A percentile compares a stretch with the other conserved stretches of the same genome.
These are phyloP conservation scores for Cryphonectria nitschkei DNA, from an alignment of 2,329 filamentous ascomycete genomes.

Conservation along the genomic window DNA sequence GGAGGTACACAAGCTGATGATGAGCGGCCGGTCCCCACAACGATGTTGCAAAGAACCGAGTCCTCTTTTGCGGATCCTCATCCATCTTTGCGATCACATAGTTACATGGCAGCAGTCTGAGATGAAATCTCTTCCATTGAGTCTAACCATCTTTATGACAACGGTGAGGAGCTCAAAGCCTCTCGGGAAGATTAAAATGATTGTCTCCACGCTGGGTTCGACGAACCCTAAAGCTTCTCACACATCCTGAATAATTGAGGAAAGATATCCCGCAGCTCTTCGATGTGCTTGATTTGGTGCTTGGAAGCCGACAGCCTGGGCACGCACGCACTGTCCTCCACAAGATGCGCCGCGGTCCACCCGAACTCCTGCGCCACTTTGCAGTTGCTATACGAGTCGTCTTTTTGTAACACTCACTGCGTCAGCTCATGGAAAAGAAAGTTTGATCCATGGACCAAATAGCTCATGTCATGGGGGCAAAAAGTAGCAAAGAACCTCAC, in stretches of 20 bases:
- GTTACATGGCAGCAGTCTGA: neutral
- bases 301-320: slow-evolving; percentile 69
- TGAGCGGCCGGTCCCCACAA: neutral
- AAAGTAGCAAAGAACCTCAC: neutral
- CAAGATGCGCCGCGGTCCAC: slow-evolving; percentile 84
- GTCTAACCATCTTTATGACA: neutral
- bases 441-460: neutral
- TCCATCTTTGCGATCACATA: neutral
- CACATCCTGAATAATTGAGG: slow-evolving; percentile 78
- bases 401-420: slow-evolving; percentile 45
- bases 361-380: slow-evolving; percentile 75
- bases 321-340: slow-evolving; percentile 71
- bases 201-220: neutral
- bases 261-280: slow-evolving; percentile 75
- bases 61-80: neutral
- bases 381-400: slow-evolving; percentile 87
- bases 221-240: neutral
- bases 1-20: neutral
- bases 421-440: neutral
- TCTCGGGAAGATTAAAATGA: neutral
- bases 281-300: slow-evolving; percentile 74
- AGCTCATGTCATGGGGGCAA: neutral
- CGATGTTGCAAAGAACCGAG: neutral
- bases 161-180: neutral
- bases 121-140: neutral